Evolutionary conservation across 2,329 filamentous ascomycete species (phyloP), one percentile per base, ranked within the genome.

Genomic region (Pseudogymnoascus sp.): DNA sequence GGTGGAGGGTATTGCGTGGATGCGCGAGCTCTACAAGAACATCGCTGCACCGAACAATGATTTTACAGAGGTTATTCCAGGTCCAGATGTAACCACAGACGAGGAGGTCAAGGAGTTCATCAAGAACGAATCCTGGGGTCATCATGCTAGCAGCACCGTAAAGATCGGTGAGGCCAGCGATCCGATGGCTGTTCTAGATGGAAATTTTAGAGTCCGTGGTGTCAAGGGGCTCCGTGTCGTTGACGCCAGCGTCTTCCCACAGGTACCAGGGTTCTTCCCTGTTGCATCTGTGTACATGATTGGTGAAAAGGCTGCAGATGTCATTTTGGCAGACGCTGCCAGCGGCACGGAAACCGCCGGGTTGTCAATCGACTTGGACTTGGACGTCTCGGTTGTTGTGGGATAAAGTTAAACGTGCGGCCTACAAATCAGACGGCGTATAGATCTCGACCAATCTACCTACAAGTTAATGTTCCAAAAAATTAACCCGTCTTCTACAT

Each of bases 131-230:
- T 76, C 78, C 1, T 84, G 81, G 74, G 80, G 82, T 1, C 83
- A 86, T 67, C 83, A 86, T 70, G 81, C 81, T 1, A 80, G 76
- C 1, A 81, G 79, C 29, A 82, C 82, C 0, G 80, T 77, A 59
- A 76, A 80, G 0, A 85, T 86, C 67, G 83, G 84, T 1, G 73
- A 74, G 0, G 80, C 82, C 26, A 75, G 75, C 21, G 81, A 85
- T 69, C 72, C 74, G 2, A 77, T 77, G 71, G 81, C 81, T 4
- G 81, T 84, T 2, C 69, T 85, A 54, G 80, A 85, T 68, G 74
- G 73, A 0, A 74, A 78, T 64, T 83, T 84, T 69, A 75, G 77
- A 8, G 82, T 85, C 3, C 75, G 79, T 26, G 81, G 81, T 1
- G 78, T 81, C 0, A 72, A 76, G 1, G 77, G 79, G 0, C 71